A percentile compares a stretch with the other conserved stretches of the same genome.
These are phyloP conservation scores for Yamadazyma triangularis DNA, from an alignment of 1,139 yeast species.

Conservation along the genomic window DNA sequence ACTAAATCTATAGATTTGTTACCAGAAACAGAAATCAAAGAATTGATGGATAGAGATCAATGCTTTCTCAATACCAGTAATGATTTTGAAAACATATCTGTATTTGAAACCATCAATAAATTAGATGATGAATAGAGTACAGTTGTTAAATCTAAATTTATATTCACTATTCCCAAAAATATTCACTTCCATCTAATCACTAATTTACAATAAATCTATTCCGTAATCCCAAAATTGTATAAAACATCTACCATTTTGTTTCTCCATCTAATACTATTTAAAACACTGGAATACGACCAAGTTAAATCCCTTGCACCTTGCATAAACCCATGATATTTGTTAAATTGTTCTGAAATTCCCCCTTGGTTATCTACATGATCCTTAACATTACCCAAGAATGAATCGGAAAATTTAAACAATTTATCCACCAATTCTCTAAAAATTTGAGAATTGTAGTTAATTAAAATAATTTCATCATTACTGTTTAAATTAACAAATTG, in stretches of 20 bases:
- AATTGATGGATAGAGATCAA: slow-evolving; percentile 48
- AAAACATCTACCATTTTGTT: slow-evolving; percentile 4
- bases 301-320: slow-evolving; percentile 86
- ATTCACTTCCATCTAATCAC: no score
- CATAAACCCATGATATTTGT: slow-evolving; percentile 74
- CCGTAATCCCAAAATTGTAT: neutral
- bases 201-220: no score
- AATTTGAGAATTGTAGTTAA: slow-evolving; percentile 43
- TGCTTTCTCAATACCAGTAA: slow-evolving; percentile 34
- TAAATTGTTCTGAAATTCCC: slow-evolving; percentile 84
- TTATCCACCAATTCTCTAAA: slow-evolving; percentile 42
- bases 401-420: slow-evolving; percentile 63
- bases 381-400: slow-evolving; percentile 67
- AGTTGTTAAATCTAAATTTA: neutral
- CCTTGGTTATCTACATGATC: slow-evolving; percentile 74
- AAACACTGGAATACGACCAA: slow-evolving; percentile 86
- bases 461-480: slow-evolving; percentile 20
- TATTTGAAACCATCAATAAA: slow-evolving; percentile 50
- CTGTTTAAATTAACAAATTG: slow-evolving; percentile 27
- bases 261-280: slow-evolving; percentile 70
- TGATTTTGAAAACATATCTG: slow-evolving; percentile 38
- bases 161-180: no score
- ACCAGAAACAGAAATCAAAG: slow-evolving; percentile 41
- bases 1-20: slow-evolving; percentile 11
- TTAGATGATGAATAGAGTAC: slow-evolving; percentile 17